These are phyloP conservation scores for Ogataea parapolymorpha DNA, from an alignment of 805 yeast genomes.

Conservation along the genomic window DNA sequence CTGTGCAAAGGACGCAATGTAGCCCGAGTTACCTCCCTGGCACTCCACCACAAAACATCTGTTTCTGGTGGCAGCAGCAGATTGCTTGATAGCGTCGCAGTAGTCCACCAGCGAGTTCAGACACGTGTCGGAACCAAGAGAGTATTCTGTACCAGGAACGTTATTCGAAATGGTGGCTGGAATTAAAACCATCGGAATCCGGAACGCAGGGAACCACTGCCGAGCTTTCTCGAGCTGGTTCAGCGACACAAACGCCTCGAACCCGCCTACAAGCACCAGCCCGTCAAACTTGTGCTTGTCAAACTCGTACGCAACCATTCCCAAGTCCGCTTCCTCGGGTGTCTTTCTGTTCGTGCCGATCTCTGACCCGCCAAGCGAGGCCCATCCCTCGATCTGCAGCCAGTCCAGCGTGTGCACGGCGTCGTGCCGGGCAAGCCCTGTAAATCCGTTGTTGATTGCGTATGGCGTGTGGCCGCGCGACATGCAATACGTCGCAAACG, in stretches of 20 bases:
- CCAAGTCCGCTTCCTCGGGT: slow-evolving; percentile 64
- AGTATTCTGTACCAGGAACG: slow-evolving; percentile 98
- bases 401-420: slow-evolving; percentile 57
- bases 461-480: slow-evolving; percentile 70
- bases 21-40: slow-evolving; percentile 85
- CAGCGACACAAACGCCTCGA: slow-evolving; percentile 73
- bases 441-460: slow-evolving; percentile 72
- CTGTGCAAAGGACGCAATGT: slow-evolving; percentile 65
- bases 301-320: slow-evolving; percentile 68
- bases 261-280: slow-evolving; percentile 73
- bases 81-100: slow-evolving; percentile 87
- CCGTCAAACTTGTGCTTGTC: slow-evolving; percentile 70
- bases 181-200: slow-evolving; percentile 72
- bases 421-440: slow-evolving; percentile 65
- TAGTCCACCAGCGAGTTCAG: slow-evolving; percentile 84
- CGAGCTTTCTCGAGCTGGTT: slow-evolving; percentile 63
- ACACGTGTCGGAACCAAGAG: slow-evolving; percentile 95
- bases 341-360: slow-evolving; percentile 75
- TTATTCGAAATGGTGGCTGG: slow-evolving; percentile 88
- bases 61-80: slow-evolving; percentile 74
- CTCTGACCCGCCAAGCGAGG: slow-evolving; percentile 73
- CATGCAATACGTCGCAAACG: slow-evolving; percentile 71
- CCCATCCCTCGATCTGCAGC: slow-evolving; percentile 73
- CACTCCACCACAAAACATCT: slow-evolving; percentile 79
- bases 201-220: slow-evolving; percentile 61